A percentile compares a stretch with the other conserved stretches of the same genome.
These are phyloP conservation scores for Asparagopsis taxiformis DNA, from an alignment of 31 red algal species.

Conservation along the genomic window DNA sequence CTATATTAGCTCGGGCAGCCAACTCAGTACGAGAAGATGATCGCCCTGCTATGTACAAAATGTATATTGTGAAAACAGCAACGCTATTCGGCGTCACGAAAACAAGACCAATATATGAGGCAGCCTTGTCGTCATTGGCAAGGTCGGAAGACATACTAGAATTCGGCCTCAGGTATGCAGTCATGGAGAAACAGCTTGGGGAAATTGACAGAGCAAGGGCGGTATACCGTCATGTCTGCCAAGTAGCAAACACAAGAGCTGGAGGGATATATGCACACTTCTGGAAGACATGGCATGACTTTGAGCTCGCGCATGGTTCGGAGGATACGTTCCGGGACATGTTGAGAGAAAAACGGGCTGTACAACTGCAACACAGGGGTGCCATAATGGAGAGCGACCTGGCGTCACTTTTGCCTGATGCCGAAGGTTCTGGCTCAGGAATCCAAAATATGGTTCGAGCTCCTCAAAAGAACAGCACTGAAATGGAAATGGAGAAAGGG, in stretches of 20 bases:
- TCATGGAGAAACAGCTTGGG: slow-evolving; percentile 66
- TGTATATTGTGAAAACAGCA: slow-evolving; percentile 64
- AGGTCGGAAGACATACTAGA: slow-evolving; percentile 44
- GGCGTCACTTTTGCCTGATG: neutral
- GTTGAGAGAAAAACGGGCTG: slow-evolving; percentile 58
- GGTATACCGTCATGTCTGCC: slow-evolving; percentile 42
- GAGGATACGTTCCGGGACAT: slow-evolving; percentile 83
- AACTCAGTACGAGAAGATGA: slow-evolving; percentile 59
- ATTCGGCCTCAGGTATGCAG: slow-evolving; percentile 70
- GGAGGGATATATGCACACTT: slow-evolving; percentile 43
- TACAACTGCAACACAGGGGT: slow-evolving; percentile 49
- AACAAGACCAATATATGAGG: slow-evolving; percentile 58
- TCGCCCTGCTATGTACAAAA: slow-evolving; percentile 58
- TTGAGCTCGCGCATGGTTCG: slow-evolving; percentile 68
- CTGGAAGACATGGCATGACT: slow-evolving; percentile 80
- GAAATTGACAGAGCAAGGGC: slow-evolving; percentile 69
- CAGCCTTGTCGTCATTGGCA: slow-evolving; percentile 55
- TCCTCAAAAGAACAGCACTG: slow-evolving; percentile 1
- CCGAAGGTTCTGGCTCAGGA: slow-evolving; percentile 8
- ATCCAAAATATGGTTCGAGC: slow-evolving; percentile 26
- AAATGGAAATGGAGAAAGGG: no score
- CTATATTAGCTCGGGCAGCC: slow-evolving; percentile 43
- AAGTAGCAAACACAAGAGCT: slow-evolving; percentile 55
- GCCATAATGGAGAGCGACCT: slow-evolving; percentile 13
- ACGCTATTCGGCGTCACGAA: slow-evolving; percentile 58